Conservation (phyloP, 371 early-diverging fungal genomes). For the Mortierella sp. region DNA sequence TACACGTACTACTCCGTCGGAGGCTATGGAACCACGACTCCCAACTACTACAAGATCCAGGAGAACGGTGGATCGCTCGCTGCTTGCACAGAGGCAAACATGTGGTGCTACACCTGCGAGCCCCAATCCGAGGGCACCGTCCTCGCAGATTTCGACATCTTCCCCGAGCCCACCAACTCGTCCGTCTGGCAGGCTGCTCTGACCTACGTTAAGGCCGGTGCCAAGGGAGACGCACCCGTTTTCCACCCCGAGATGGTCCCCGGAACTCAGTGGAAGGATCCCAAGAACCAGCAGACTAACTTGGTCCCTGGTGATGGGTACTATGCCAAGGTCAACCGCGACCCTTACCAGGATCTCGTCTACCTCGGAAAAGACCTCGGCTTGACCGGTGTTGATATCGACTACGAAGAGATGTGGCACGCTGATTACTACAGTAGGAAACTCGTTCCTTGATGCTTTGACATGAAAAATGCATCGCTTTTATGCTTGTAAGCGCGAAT, state of each 20-base stretch:
- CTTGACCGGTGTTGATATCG: slow-evolving; percentile 53
- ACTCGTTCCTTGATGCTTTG: slow-evolving; percentile 16
- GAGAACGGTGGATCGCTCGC: slow-evolving; percentile 45
- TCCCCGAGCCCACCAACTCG: slow-evolving; percentile 57
- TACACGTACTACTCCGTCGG: slow-evolving; percentile 58
- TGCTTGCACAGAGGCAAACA: slow-evolving; percentile 46
- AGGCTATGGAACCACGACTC: slow-evolving; percentile 56
- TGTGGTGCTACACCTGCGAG: slow-evolving; percentile 60
- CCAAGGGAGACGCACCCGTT: slow-evolving; percentile 39
- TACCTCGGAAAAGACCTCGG: slow-evolving; percentile 58
- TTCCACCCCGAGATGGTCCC: slow-evolving; percentile 56
- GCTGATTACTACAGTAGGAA: slow-evolving; percentile 49
- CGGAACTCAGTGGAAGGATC: slow-evolving; percentile 43
- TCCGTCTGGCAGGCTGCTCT: slow-evolving; percentile 43
- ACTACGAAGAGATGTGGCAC: slow-evolving; percentile 60
- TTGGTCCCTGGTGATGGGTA: slow-evolving; percentile 47
- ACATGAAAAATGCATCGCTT: not conserved
- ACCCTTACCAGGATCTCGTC: slow-evolving; percentile 57
- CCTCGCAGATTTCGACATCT: slow-evolving; percentile 57
- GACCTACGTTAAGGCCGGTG: slow-evolving; percentile 28
- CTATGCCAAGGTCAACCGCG: slow-evolving; percentile 42
- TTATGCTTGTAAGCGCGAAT: not conserved
- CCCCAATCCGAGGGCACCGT: slow-evolving; percentile 45
- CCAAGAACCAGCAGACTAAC: slow-evolving; percentile 28
- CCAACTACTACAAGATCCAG: slow-evolving; percentile 57